phyloP scores from a whole-genome alignment of 176 grass and related monocot species.

The Oryza glumipatula region DNA sequence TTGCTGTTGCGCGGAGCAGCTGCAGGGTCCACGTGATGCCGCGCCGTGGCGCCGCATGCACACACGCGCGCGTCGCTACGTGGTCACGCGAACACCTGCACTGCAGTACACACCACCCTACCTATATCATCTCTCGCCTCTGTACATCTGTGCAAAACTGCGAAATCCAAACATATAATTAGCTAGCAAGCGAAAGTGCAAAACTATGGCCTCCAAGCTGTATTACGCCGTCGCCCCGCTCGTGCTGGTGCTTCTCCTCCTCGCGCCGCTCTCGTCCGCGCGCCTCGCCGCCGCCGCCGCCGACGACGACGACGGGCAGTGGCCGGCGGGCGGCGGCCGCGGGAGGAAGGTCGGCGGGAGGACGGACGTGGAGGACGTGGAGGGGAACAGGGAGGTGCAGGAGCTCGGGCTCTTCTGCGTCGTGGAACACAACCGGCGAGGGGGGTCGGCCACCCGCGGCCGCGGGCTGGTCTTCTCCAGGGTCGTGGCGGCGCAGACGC shows the following conservation, averaged over 20 bases:
- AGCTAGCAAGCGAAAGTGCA: background rate
- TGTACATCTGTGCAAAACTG: background rate
- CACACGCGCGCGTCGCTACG: background rate
- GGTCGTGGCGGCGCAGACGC: conserved; percentile 38
- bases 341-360: conserved; percentile 7
- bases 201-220: background rate
- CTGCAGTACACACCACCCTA: background rate
- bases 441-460: background rate
- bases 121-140: background rate
- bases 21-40: background rate
- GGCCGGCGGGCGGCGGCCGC: background rate
- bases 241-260: background rate
- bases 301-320: background rate
- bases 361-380: conserved; percentile 32
- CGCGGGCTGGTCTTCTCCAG: conserved; percentile 30
- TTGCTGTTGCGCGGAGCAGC: background rate
- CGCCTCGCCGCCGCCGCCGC: background rate
- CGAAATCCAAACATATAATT: background rate
- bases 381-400: conserved; percentile 41
- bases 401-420: conserved; percentile 50
- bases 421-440: conserved; percentile 29
- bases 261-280: conserved; percentile 3
- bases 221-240: background rate
- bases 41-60: background rate
- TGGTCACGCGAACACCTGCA: background rate